Base-by-base conservation (phyloP, 257 asterid genomes). In the Nicotiana tabacum region DNA sequence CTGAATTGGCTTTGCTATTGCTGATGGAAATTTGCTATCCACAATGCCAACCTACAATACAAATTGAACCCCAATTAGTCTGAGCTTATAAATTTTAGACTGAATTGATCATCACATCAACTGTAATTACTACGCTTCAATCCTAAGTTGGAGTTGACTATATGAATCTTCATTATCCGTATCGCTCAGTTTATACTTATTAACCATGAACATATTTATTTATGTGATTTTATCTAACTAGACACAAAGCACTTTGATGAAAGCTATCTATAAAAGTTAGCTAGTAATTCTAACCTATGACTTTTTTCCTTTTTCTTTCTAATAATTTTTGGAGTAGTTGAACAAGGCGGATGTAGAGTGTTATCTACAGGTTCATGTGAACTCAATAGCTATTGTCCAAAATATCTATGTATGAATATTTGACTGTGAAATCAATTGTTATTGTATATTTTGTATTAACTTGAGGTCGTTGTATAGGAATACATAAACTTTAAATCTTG, bases 21-120 rank as follows among this genome's bases (percentile, higher is more conserved):
- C 89, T 6, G 81, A 56, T 10, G 86, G 10, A 37, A 60, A 85
- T 17, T 39, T 61, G 2, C 10, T 61, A 6, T 78, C 66, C 11
- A 89, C 77, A 8, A 92, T 72, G 11, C 90, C 89, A 30, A 80
- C 80, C 95, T 89, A 66, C 35, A 74, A 48, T 48, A 15, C 62
- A 72, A 81, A 24, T 69, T 24, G 8, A 48, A 13, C 58, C 12
- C 2, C 24, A 48, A 61, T 11, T 17, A 11, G 4, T n/a, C 21
- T 24, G 15, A 15, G 72, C 6, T 15, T 5, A 60, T 0, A 81
- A 13, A 69, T 21, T 43, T 11, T 17, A 30, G 0, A 15, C 29
- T 30, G 33, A 65, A 68, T 9, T 48, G 6, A 17, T 30, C 37
- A 64, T 64, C 5, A 62, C 2, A 62, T 10, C 17, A 27, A 24